Evolutionary conservation across 164 flowering plant genomes (phyloP), one percentile per base, ranked within the genome.

Genomic region (Houttuynia cordata): DNA sequence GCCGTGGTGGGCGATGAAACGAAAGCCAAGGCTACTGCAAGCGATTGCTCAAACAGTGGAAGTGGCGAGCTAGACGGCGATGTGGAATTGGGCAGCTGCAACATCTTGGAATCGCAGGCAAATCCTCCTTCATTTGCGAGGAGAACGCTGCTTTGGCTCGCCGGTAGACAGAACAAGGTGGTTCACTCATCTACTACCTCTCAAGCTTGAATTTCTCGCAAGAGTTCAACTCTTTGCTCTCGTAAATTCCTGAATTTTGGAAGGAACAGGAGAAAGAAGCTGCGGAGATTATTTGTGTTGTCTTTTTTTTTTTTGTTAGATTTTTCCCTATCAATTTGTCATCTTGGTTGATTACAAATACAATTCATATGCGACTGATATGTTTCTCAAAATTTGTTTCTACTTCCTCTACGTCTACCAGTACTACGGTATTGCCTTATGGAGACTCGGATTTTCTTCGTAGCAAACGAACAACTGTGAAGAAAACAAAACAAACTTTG

Each of bases 131-230:
- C 87, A 17, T 78, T 81, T 69, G 78, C 83, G 3, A 80, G 78
- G 72, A 82, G 78, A 63, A 82, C 86, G 56, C 63, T 85, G 67
- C 72, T 69, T 59, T 83, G 89, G 91, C 76, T 83, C 18, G 76
- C 75, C 41, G 88, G 91, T 58, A 81, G 78, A 67, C 88, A 82
- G 66, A 85, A 76, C 70, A 87, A 81, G 73, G 81, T 87, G 68
- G 84, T 74, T 64, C 85, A 85, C 51, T 83, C 88, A 52, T 76
- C 91, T 24, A 71, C 76, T 49, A 56, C 79, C 22, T 69, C 75
- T 15, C 68, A 65, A 63, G 68, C 74, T 39, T 79, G 77, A 73
- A 10, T 25, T 51, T 49, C n/a, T n/a, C n/a, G n/a, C n/a, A n/a
- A n/a, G n/a, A n/a, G n/a, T n/a, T n/a, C n/a, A n/a, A n/a, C n/a